Evolutionary conservation across 495 filamentous ascomycete species (phyloP).

Genomic region (Xylaria castorea): DNA sequence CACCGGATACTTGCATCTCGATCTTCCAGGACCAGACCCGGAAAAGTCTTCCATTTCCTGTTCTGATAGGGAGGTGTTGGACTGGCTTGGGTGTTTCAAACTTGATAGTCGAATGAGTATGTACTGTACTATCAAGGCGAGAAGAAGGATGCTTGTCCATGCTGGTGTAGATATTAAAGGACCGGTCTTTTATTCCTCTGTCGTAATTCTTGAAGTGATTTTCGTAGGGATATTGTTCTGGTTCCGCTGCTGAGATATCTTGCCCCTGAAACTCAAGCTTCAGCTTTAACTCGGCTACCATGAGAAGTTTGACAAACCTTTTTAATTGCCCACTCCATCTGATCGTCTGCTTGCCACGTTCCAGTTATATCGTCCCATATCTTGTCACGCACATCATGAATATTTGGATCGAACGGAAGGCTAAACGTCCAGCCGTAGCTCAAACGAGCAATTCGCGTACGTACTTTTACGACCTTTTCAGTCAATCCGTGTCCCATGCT

Average conservation of each 20-base stretch:
- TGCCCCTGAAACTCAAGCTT: not conserved
- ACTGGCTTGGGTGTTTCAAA: not conserved
- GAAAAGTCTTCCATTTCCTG: no score
- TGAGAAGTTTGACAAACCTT: not conserved
- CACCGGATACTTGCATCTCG: not conserved
- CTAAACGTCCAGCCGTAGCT: not conserved
- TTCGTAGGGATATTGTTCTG: not conserved
- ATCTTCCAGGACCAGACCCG: not conserved
- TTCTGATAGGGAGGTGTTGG: no score
- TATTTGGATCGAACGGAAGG: accelerated
- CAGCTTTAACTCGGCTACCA: not conserved
- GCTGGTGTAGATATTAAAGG: not conserved
- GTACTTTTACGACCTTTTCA: not conserved
- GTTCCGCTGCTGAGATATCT: not conserved
- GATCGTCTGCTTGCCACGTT: not conserved
- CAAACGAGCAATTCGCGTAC: constrained; percentile 1
- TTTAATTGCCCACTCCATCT: constrained; percentile 9
- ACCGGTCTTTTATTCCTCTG: not conserved
- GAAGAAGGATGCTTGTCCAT: not conserved
- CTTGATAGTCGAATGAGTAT: not conserved
- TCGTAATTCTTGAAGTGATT: not conserved
- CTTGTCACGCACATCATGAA: not conserved
- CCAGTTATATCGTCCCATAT: not conserved
- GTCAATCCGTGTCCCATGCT: constrained; percentile 2
- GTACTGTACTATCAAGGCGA: not conserved